A percentile compares a stretch with the other conserved stretches of the same genome.
These are phyloP conservation scores for Aspergillus eucalypticola DNA, from an alignment of 2,329 filamentous ascomycete genomes.

Conservation along the genomic window DNA sequence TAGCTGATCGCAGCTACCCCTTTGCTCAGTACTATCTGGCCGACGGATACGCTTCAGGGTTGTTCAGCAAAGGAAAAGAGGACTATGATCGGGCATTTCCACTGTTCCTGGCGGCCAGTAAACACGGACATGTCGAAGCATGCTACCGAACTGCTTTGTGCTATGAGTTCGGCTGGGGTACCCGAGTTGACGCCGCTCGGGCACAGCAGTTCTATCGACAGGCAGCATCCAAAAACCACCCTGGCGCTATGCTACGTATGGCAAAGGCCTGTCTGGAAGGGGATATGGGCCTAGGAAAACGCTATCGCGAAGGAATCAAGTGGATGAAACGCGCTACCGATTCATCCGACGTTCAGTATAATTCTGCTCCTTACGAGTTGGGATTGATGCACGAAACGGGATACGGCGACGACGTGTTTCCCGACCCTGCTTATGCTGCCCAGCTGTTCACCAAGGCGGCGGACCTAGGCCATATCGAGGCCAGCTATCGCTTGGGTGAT, in stretches of 20 bases:
- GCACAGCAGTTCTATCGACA: conserved; percentile 91
- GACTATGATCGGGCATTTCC: conserved; percentile 91
- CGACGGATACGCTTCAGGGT: conserved; percentile 88
- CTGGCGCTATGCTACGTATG: conserved; percentile 89
- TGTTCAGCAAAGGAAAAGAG: conserved; percentile 92
- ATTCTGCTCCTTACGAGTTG: conserved; percentile 86
- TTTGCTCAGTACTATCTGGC: conserved; percentile 98
- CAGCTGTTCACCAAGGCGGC: conserved; percentile 93
- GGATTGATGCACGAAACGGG: conserved; percentile 86
- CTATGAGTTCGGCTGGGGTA: conserved; percentile 98
- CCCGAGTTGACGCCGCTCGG: conserved; percentile 82
- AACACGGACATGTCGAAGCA: conserved; percentile 95
- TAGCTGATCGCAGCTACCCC: conserved; percentile 85
- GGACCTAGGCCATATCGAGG: conserved; percentile 84
- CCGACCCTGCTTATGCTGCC: conserved; percentile 84
- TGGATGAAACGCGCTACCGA: conserved; percentile 95
- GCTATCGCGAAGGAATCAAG: conserved; percentile 88
- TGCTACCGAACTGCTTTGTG: conserved; percentile 90
- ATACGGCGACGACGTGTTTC: conserved; percentile 92
- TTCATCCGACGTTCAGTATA: conserved; percentile 87
- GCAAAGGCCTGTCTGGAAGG: conserved; percentile 87
- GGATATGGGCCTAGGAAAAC: conserved; percentile 79
- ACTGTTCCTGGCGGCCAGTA: conserved; percentile 88
- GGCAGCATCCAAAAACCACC: conserved; percentile 89
- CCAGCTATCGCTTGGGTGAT: conserved; percentile 86